Conservation (phyloP, 305 asterid genomes). For the Solanum hybrid region DNA sequence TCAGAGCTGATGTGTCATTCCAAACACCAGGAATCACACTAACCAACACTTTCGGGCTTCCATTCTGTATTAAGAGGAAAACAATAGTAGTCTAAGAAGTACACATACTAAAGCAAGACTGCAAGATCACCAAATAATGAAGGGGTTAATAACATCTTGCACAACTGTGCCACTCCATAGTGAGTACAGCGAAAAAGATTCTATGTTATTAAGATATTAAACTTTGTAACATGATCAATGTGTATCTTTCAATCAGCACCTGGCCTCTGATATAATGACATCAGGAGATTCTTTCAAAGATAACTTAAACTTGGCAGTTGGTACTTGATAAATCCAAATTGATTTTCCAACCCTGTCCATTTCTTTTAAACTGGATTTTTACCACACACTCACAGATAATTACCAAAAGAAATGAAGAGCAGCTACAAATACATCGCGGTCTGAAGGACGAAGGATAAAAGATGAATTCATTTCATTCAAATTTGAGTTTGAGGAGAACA, state of each 20-base stretch:
- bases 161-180: background rate
- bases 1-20: slow-evolving; percentile 55
- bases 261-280: background rate
- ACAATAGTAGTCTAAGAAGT: slow-evolving; percentile 5
- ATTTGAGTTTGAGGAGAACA: background rate
- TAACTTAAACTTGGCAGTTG: background rate
- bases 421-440: background rate
- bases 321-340: background rate
- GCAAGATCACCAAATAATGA: background rate
- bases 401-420: background rate
- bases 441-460: background rate
- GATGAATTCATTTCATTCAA: background rate
- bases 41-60: slow-evolving; percentile 56
- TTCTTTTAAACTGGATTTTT: background rate
- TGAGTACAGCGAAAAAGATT: background rate
- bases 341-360: background rate
- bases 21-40: slow-evolving; percentile 66
- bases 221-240: background rate
- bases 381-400: background rate
- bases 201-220: background rate
- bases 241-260: background rate
- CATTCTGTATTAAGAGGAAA: slow-evolving; percentile 41
- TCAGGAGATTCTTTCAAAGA: background rate
- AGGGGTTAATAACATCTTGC: background rate
- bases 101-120: background rate